Base-by-base conservation (phyloP, 2,329 filamentous ascomycete genomes). In the Diaporthe nobilis region DNA sequence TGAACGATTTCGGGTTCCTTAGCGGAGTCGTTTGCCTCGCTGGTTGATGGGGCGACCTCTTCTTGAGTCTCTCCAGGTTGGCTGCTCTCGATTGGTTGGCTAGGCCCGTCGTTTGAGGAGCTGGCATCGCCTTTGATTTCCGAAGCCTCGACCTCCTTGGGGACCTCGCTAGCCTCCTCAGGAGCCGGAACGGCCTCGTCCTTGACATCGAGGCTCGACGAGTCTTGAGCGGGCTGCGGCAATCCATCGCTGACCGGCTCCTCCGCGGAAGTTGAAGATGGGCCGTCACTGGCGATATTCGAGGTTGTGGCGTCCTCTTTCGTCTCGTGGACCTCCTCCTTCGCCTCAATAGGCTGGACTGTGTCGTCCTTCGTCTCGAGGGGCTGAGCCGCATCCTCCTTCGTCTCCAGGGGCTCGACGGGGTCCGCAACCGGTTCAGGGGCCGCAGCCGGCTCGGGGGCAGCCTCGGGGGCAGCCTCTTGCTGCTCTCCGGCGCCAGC, bases 261-360 rank as follows among this genome's bases (percentile, higher is more conserved):
- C 58, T 42, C 37, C 15, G 37, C 4, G 3, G 55, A 37, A n/a
- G 31, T 37, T 8, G 55, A 34, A 7, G 55, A 31, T n/a, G 55
- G 31, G 17, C 20, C 31, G 31, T 53, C 51, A 28, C 55, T 34
- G 25, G 13, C 53, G 31, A 42, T 2, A 67, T 37, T 17, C 20
- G 76, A 68, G 34, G 49, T 17, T 37, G 75, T n/a, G 17, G 53
- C 65, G 6, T 77, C 68, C 5, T 72, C 73, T 31, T 74, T 71
- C 10, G 58, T n/a, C n/a, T 73, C 68, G 17, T 9, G 34, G 15
- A 39, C 8, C 60, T 63, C 37, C 13, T 63, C 60, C 39, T 44
- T 22, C 13, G 37, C 15, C 58, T 42, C 55, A 15, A 31, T 12
- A 57, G 53, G 51, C 51, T 55, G 12, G 17, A 15, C 15, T 7